Evolutionary conservation across 345 rosid genomes (phyloP).

Genomic region (Eucalyptus marginata): DNA sequence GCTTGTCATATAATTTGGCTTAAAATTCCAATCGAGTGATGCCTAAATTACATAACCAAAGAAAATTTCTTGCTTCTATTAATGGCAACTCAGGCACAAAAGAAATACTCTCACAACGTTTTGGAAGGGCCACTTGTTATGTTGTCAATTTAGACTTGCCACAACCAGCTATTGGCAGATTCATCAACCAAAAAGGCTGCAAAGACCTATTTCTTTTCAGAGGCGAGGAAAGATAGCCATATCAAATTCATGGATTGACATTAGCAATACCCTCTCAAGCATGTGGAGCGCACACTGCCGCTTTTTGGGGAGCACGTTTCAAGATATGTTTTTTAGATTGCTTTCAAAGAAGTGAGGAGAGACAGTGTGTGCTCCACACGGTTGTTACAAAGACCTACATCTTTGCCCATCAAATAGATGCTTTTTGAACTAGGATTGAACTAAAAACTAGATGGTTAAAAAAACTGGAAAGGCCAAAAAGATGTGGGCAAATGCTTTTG

Average conservation of each 20-base stretch:
- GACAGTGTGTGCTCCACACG: background rate
- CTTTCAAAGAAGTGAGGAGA: background rate
- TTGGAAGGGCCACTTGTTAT: background rate
- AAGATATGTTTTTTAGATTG: background rate
- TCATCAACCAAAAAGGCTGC: background rate
- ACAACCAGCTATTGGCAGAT: background rate
- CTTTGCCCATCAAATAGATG: background rate
- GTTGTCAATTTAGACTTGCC: background rate
- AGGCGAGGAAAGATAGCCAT: background rate
- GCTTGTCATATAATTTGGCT: background rate
- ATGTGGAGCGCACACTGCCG: background rate
- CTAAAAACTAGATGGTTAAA: background rate
- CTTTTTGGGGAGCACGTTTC: background rate
- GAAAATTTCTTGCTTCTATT: background rate
- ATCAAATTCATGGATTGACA: background rate
- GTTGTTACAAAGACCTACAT: background rate
- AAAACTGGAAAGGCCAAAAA: background rate
- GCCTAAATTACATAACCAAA: background rate
- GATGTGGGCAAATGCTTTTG: background rate
- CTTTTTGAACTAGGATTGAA: background rate
- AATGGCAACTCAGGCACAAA: background rate
- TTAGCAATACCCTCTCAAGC: background rate
- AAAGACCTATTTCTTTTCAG: background rate
- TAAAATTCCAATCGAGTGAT: background rate
- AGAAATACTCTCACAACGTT: background rate